Percentiles rank a stretch among this genome's conserved stretches.
Evolutionary conservation across 1,284 basidiomycete genomes (phyloP).

Genomic region (Tilletia horrida): DNA sequence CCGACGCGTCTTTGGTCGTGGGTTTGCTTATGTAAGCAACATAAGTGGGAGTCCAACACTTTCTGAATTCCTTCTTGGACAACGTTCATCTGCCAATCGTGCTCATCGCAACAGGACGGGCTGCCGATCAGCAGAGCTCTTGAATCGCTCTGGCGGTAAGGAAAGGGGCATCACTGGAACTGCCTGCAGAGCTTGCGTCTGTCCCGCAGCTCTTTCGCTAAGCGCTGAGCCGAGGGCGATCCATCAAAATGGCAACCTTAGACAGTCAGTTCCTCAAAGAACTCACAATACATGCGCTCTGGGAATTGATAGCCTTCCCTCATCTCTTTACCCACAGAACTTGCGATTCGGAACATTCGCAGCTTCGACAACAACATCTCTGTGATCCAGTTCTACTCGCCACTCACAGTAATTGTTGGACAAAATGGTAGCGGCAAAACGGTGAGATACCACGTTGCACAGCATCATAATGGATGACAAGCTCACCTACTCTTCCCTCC

Average conservation of each 20-base stretch:
- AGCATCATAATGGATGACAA: neutral
- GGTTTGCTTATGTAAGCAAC: too few relatives aligned
- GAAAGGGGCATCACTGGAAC: too few relatives aligned
- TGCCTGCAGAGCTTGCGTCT: too few relatives aligned
- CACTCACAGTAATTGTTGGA: constrained; percentile 96
- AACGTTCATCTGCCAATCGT: too few relatives aligned
- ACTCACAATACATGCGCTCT: neutral
- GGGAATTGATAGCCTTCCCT: neutral
- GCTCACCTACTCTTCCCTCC: neutral
- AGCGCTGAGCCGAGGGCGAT: too few relatives aligned
- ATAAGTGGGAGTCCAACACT: too few relatives aligned
- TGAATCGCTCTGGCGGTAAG: neutral
- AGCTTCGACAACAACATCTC: constrained; percentile 75
- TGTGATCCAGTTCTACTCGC: constrained; percentile 94
- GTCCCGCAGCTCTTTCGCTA: too few relatives aligned
- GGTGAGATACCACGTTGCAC: constrained; percentile 45
- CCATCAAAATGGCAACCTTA: constrained; percentile 40
- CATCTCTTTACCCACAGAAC: constrained; percentile 27
- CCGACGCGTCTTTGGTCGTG: too few relatives aligned
- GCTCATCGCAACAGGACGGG: too few relatives aligned
- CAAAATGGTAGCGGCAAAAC: constrained; percentile 99
- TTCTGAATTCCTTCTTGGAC: too few relatives aligned
- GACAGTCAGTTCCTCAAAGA: constrained; percentile 32
- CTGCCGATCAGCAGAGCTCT: neutral
- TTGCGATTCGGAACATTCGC: constrained; percentile 56